Evolutionary conservation across 176 grass and related monocot species (phyloP), one percentile per base, ranked within the genome.

Genomic region (Paspalum notatum): DNA sequence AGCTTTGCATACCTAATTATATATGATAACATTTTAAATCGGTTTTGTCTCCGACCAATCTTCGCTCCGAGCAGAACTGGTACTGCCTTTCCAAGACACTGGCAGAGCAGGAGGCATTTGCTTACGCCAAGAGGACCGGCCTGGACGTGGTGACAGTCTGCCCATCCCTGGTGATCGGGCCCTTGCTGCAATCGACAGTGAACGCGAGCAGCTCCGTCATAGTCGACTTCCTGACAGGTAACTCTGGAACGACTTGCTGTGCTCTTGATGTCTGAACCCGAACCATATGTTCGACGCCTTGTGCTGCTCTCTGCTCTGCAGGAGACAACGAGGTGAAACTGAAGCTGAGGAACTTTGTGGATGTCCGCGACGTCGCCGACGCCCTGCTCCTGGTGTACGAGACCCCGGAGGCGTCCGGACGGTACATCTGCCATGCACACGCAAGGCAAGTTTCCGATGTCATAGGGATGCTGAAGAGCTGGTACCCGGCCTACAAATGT

Each of bases 311-410:
- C 25, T 59, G 57, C 55, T 51, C 40, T 43, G 66, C 66, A 89
- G 87, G 66, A 9, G 87, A 71, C 1, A 15, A 4, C 9, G 87
- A 72, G 49, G 83, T 89, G 10, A 76, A 89, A 5, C 40, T 18
- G 58, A 85, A 85, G 9, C 43, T 82, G 0, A 58, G 82, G 44
- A 67, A 68, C 58, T 55, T 92, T 0, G 92, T 94, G 73, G 95
- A 94, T 75, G 92, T 94, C 12, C 76, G 87, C 51, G 95, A 98
- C 59, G 68, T 90, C 15, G 90, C 87, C 17, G 66, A 87, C 20
- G 92, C 95, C 82, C 81, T 97, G 17, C 63, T 91, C 65, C 62
- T 94, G 69, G 68, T 90, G 12, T 97, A 91, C 62, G 87, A 94
- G 80, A 87, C 89, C 9, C 82, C 88, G 11, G 89, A 85, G 77